Evolutionary conservation across 768 basidiomycete species (phyloP).

Genomic region (Boletus vinaceobasis): DNA sequence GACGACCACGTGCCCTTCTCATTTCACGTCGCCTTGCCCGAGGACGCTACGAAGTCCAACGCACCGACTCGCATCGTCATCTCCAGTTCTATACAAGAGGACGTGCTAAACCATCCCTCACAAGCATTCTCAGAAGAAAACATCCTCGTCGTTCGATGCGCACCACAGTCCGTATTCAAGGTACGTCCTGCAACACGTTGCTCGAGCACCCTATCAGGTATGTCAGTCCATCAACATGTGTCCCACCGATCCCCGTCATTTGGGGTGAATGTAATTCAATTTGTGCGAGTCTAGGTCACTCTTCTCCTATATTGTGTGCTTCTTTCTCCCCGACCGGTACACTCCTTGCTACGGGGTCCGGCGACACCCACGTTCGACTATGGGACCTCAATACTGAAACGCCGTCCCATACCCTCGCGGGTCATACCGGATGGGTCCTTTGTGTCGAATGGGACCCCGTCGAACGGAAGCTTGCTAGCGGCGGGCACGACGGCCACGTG

Average conservation of each 20-base stretch:
- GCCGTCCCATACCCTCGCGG: conserved; percentile 80
- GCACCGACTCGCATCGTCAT: conserved; percentile 78
- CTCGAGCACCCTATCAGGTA: conserved; percentile 86
- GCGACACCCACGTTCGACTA: conserved; percentile 86
- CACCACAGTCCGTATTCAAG: conserved; percentile 93
- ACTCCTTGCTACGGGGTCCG: conserved; percentile 90
- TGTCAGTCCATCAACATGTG: conserved; percentile 17
- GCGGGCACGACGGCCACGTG: conserved; percentile 92
- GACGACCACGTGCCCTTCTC: conserved; percentile 92
- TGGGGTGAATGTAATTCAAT: conserved; percentile 4
- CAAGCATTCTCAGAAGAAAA: conserved; percentile 80
- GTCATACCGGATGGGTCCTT: conserved; percentile 95
- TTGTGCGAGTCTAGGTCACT: conserved; percentile 58
- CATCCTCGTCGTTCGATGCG: conserved; percentile 82
- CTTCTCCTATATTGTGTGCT: conserved; percentile 90
- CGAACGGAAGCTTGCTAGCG: conserved; percentile 87
- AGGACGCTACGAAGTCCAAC: conserved; percentile 43
- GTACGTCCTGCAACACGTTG: conserved; percentile 93
- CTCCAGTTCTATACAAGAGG: conserved; percentile 76
- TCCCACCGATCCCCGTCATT: conserved; percentile 4
- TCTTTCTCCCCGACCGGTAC: conserved; percentile 93
- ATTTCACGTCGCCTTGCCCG: conserved; percentile 79
- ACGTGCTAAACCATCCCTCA: conserved; percentile 73
- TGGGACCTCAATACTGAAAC: conserved; percentile 95
- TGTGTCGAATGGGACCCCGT: conserved; percentile 97